Evolutionary conservation across 1,284 basidiomycete species (phyloP).

Genomic region (Vanrija sp.): DNA sequence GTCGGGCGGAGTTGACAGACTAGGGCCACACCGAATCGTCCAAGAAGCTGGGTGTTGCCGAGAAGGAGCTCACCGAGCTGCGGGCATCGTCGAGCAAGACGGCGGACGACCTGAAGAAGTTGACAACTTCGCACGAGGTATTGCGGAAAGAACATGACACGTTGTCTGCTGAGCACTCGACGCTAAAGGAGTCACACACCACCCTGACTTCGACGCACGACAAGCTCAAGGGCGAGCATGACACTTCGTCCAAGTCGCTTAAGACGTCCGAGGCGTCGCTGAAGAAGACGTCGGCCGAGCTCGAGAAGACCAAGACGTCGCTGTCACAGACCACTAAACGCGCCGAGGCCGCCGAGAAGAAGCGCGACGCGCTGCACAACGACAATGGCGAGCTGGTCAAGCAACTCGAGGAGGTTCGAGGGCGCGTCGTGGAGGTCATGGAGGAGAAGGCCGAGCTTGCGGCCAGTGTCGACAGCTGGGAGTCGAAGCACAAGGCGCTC

Average conservation of each 20-base stretch:
- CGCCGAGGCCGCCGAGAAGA: conserved; percentile 41
- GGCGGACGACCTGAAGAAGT: conserved; percentile 12
- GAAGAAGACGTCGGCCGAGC: conserved; percentile 14
- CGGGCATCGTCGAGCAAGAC: not conserved
- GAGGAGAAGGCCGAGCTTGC: conserved; percentile 45
- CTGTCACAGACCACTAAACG: conserved; percentile 29
- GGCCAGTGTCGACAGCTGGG: conserved; percentile 28
- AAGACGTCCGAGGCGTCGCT: conserved; percentile 13
- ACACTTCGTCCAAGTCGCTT: conserved; percentile 10
- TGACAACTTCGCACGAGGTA: conserved; percentile 13
- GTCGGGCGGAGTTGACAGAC: not conserved
- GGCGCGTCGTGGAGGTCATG: conserved; percentile 41
- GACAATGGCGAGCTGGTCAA: conserved; percentile 47
- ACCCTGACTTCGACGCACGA: conserved; percentile 16
- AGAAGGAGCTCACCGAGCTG: not conserved
- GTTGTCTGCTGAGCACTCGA: conserved; percentile 18
- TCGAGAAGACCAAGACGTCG: conserved; percentile 22
- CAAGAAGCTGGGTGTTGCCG: conserved; percentile 2
- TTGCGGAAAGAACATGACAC: conserved; percentile 18
- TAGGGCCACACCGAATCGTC: conserved; percentile 28
- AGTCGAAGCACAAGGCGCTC: conserved; percentile 28
- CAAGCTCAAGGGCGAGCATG: conserved; percentile 18
- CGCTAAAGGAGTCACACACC: conserved; percentile 16
- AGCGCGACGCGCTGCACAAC: conserved; percentile 36
- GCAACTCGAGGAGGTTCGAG: conserved; percentile 47